A percentile compares a stretch with the other conserved stretches of the same genome.
These are phyloP conservation scores for Wilhelminamyces savonicus DNA, from an alignment of 805 yeast species.

Conservation along the genomic window DNA sequence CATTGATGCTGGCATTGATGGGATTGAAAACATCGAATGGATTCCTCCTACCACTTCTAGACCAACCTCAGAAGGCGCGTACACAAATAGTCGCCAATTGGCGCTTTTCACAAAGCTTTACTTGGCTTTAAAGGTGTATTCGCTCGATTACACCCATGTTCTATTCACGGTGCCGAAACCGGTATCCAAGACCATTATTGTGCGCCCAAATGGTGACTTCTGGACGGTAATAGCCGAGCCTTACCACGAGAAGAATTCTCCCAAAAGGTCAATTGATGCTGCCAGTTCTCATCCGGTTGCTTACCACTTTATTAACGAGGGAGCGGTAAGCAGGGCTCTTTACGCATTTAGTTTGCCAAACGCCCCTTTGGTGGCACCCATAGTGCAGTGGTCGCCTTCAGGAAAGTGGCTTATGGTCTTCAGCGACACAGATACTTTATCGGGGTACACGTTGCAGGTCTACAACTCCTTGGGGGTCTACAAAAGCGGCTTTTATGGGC, in stretches of 20 bases:
- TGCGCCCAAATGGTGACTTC: constrained; percentile 13
- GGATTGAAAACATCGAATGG: constrained; percentile 29
- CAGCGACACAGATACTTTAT: constrained; percentile 14
- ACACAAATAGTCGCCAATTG: constrained; percentile 27
- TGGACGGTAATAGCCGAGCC: constrained; percentile 29
- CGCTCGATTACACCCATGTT: constrained; percentile 29
- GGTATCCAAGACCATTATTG: constrained; percentile 7
- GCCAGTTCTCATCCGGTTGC: constrained; percentile 6
- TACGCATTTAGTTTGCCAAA: constrained; percentile 15
- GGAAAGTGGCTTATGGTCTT: constrained; percentile 31
- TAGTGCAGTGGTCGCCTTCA: constrained; percentile 23
- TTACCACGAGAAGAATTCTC: constrained; percentile 3
- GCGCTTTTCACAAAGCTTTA: constrained; percentile 20
- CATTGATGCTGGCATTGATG: constrained; percentile 20
- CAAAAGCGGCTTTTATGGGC: constrained; percentile 2
- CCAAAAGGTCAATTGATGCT: constrained; percentile 1
- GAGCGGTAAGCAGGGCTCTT: constrained; percentile 21
- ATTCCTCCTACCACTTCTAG: constrained; percentile 15
- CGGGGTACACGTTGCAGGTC: constrained; percentile 22
- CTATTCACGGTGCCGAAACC: constrained; percentile 31
- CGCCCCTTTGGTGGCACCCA: constrained; percentile 2
- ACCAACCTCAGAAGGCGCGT: constrained; percentile 17
- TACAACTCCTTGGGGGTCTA: constrained; percentile 22
- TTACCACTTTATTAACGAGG: constrained; percentile 26
- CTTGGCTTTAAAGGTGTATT: constrained; percentile 27